These are phyloP conservation scores for Penicillium sp. DNA, from an alignment of 2,329 filamentous ascomycete genomes.

Conservation along the genomic window DNA sequence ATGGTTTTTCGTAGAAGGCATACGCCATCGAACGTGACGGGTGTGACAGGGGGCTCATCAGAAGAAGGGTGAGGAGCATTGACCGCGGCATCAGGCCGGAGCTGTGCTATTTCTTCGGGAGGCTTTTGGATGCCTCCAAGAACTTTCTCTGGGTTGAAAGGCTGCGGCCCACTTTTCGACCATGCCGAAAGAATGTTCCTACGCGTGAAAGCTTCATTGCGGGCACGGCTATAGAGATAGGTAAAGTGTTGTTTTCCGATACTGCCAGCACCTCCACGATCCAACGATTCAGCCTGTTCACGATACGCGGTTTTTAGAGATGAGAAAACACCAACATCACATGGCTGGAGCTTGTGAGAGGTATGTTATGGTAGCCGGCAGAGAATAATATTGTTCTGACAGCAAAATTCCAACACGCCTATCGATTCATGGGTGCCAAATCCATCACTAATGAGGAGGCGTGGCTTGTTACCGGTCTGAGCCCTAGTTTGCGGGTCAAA, in stretches of 20 bases:
- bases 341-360: constrained; percentile 7
- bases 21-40: background rate
- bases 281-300: constrained; percentile 3
- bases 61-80: background rate
- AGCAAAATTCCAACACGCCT: constrained; percentile 7
- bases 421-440: constrained; percentile 11
- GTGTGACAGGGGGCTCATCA: constrained; percentile 1
- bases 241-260: constrained; percentile 8
- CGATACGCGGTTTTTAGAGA: constrained; percentile 8
- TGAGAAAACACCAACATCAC: constrained; percentile 6
- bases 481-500: constrained; percentile 10
- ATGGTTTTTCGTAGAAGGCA: constrained; percentile 1
- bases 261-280: constrained; percentile 1
- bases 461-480: constrained; percentile 6
- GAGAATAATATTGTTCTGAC: constrained; percentile 6
- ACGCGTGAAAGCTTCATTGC: constrained; percentile 3
- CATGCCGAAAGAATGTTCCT: constrained; percentile 5
- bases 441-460: constrained; percentile 9
- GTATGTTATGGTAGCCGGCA: constrained; percentile 9
- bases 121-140: constrained; percentile 2
- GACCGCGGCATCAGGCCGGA: background rate
- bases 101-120: background rate
- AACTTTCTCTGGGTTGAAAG: constrained; percentile 3
- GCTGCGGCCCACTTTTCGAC: constrained; percentile 7
- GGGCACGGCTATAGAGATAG: constrained; percentile 5